These are phyloP conservation scores for Seminavis robusta DNA, from an alignment of 108 stramenopile genomes.

Conservation along the genomic window DNA sequence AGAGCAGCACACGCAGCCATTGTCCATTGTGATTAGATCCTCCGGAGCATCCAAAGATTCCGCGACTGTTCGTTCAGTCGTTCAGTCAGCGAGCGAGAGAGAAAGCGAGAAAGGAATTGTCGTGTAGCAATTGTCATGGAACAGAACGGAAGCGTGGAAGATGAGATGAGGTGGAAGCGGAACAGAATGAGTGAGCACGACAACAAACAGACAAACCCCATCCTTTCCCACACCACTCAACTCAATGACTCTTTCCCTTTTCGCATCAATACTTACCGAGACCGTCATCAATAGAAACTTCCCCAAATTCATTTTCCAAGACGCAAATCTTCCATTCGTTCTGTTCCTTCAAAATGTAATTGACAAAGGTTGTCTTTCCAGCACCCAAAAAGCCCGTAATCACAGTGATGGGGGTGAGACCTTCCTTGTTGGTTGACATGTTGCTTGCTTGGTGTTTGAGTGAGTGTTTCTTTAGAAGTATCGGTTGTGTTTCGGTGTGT, in stretches of 20 bases:
- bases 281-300: slow-evolving; percentile 92
- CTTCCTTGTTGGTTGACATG: slow-evolving; percentile 26
- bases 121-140: background rate
- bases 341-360: slow-evolving; percentile 98
- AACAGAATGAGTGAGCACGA: background rate
- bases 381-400: slow-evolving; percentile 92
- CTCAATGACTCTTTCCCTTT: background rate
- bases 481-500: too few relatives aligned
- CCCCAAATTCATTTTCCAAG: slow-evolving; percentile 99
- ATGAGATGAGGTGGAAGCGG: background rate
- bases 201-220: background rate
- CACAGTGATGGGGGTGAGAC: slow-evolving; percentile 88
- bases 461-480: too few relatives aligned
- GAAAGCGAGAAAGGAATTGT: background rate
- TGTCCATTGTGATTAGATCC: slow-evolving; percentile 98
- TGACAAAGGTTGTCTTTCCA: slow-evolving; percentile 98
- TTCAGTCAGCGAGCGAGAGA: background rate
- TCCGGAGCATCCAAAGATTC: slow-evolving; percentile 89
- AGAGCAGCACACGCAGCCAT: slow-evolving; percentile 99
- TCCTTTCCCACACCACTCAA: background rate
- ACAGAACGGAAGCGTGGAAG: background rate
- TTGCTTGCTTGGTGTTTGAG: too few relatives aligned
- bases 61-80: slow-evolving; percentile 46
- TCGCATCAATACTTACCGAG: slow-evolving; percentile 72
- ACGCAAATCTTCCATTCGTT: slow-evolving; percentile 94